phyloP scores from a whole-genome alignment of 1,139 yeast species.

The Pichia sp. region DNA sequence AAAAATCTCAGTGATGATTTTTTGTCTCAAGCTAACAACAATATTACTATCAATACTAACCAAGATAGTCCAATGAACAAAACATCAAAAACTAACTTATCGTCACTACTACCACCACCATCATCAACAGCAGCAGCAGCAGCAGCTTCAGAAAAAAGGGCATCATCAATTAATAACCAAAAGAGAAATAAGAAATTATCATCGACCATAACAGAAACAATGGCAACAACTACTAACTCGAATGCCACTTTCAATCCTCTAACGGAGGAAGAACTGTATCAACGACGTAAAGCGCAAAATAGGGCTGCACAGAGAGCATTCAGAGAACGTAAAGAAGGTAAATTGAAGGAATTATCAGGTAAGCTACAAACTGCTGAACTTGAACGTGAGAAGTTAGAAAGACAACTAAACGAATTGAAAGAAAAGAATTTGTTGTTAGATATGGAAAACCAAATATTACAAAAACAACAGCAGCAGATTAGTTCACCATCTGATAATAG shows the following conservation, averaged over 20 bases:
- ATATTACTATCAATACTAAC: background rate
- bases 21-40: background rate
- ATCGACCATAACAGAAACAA: background rate
- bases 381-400: constrained; percentile 45
- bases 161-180: no score
- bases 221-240: background rate
- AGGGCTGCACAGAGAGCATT: constrained; percentile 89
- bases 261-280: constrained; percentile 42
- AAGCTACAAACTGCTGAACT: constrained; percentile 55
- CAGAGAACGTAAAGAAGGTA: constrained; percentile 75
- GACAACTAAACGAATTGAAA: constrained; percentile 49
- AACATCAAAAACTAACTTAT: background rate
- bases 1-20: background rate
- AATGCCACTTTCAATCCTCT: background rate
- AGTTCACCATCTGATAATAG: background rate
- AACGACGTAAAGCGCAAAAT: constrained; percentile 71
- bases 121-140: no score
- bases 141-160: no score
- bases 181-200: background rate
- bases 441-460: constrained; percentile 53
- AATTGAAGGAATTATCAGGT: constrained; percentile 59
- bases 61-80: background rate
- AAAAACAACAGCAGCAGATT: constrained; percentile 13
- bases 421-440: constrained; percentile 48
- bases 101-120: no score